Evolutionary conservation across 306 rosid genomes (phyloP).

Genomic region (Sicyos edulis): DNA sequence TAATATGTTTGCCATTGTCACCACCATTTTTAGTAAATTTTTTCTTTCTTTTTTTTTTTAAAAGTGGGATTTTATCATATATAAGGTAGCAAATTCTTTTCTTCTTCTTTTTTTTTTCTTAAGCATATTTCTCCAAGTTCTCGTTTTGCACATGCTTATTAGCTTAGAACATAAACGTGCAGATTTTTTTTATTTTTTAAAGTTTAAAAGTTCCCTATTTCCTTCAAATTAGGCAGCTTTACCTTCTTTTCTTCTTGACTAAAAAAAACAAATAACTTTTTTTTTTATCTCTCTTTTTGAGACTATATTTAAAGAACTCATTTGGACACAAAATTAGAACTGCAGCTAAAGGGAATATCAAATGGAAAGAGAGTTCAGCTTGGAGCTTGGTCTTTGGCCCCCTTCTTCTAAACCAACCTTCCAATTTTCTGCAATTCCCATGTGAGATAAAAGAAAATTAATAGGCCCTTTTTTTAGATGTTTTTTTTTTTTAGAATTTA

Average conservation of each 20-base stretch:
- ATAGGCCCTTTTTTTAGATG: not conserved
- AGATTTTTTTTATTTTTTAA: not conserved
- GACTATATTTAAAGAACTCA: not conserved
- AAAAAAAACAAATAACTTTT: not conserved
- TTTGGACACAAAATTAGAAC: not conserved
- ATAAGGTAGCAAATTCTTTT: too few relatives aligned
- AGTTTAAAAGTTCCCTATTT: not conserved
- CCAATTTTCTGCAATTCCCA: slow-evolving; percentile 14
- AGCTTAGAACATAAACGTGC: not conserved
- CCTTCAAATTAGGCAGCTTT: not conserved
- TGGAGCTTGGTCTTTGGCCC: slow-evolving; percentile 15
- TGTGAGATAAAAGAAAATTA: not conserved
- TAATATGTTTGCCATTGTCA: not conserved
- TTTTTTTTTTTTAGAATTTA: not conserved
- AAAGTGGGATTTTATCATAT: too few relatives aligned
- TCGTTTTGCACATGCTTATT: slow-evolving; percentile 29
- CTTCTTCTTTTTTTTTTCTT: too few relatives aligned
- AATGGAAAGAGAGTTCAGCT: slow-evolving; percentile 16
- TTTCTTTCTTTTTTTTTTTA: too few relatives aligned
- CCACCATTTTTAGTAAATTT: not conserved
- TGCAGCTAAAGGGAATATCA: not conserved
- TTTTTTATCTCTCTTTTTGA: not conserved
- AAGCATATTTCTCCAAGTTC: not conserved
- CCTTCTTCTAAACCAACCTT: not conserved
- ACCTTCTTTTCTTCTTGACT: too few relatives aligned